Percentiles rank a stretch among this genome's conserved stretches.
Evolutionary conservation across 1,284 basidiomycete species (phyloP).

Genomic region (Marasmius sp.): DNA sequence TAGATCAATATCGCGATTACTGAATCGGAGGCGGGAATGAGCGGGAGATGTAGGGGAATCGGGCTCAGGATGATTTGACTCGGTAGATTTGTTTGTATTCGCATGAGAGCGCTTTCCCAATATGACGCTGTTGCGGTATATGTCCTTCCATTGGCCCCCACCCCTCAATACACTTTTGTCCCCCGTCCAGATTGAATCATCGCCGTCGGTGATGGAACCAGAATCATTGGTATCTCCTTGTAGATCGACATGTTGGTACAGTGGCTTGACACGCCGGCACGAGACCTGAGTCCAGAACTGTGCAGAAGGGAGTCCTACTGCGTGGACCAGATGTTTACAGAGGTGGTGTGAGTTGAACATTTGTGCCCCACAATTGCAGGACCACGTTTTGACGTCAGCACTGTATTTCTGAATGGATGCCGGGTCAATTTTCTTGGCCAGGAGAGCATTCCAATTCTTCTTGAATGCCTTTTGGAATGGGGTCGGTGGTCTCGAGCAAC

Average conservation of each 20-base stretch:
- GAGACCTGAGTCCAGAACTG: conserved; percentile 20
- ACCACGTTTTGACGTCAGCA: conserved; percentile 24
- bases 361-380: conserved; percentile 27
- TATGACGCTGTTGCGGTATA: neutral
- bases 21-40: neutral
- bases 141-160: neutral
- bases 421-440: neutral
- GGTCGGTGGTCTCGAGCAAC: conserved; percentile 6
- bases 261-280: conserved; percentile 15
- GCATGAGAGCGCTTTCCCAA: neutral
- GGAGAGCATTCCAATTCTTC: conserved; percentile 13
- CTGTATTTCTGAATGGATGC: neutral
- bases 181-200: neutral
- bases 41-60: neutral
- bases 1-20: too few species aligned
- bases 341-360: conserved; percentile 27
- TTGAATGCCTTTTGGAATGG: conserved; percentile 18
- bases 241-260: neutral
- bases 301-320: conserved; percentile 13
- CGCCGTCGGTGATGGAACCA: neutral
- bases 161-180: neutral
- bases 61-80: neutral
- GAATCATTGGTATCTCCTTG: neutral
- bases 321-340: conserved; percentile 33
- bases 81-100: too few species aligned